Evolutionary conservation across 257 asterid genomes (phyloP), one percentile per base, ranked within the genome.

Genomic region (Gentiana dahurica): DNA sequence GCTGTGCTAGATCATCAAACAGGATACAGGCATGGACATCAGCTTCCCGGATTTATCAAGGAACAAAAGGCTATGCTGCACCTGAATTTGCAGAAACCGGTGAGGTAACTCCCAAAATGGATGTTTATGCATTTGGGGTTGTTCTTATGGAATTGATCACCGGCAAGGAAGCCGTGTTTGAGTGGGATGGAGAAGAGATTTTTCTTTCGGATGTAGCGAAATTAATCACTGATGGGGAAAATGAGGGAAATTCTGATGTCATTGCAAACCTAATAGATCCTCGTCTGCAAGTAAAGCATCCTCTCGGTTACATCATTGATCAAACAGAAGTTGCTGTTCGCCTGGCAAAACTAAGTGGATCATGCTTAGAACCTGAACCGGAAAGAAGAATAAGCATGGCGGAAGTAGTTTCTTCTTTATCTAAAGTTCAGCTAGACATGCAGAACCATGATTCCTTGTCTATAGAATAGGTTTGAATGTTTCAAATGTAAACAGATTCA

Each of bases 61-160:
- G 75, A 54, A 79, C 66, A 54, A 77, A 57, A 56, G 90, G 87
- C 1, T 86, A 83, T 65, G 37, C 75, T 75, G 87, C 86, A 8
- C 95, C 87, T 0, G 95, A 86, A 68, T 79, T 71, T 51, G 8
- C 70, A 36, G 62, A 65, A 67, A 10, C 59, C 1, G 77, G 77
- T 51, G 59, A 60, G 11, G 73, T 76, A 43, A 75, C 77, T 9
- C 76, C 85, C 33, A 77, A 84, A 72, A 41, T 69, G 1, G 96
- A 87, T 45, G 77, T 81, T 4, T 84, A 81, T 54, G 91, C 91
- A 8, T 77, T 77, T 53, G 92, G 95, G 50, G 71, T 87, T 0
- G 75, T 84, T 36, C 73, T 87, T 15, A 52, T 79, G 71, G 94
- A 87, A 61, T 53, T 87, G 63, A 73, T 84, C 38, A 79, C 94